These are phyloP conservation scores for Scenedesmus sp. DNA, from an alignment of 163 green algal genomes.

Conservation along the genomic window DNA sequence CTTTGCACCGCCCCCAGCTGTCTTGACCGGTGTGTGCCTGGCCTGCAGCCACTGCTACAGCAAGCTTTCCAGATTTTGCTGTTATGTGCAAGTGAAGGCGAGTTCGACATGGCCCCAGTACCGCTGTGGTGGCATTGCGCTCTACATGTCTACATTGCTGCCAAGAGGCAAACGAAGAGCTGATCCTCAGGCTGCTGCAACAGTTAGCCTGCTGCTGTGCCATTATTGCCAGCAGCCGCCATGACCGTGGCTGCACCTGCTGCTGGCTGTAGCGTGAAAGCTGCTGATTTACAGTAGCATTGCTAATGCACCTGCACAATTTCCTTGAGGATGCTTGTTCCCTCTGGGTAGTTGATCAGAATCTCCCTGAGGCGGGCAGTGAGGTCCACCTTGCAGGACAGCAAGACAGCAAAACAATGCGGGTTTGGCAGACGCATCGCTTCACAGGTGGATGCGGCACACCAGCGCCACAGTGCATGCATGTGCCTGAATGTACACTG, in stretches of 20 bases:
- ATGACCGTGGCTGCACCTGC: neutral
- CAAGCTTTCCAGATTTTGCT: neutral
- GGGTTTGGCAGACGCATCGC: no score
- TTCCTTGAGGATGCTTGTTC: conserved; percentile 80
- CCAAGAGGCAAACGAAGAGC: no score
- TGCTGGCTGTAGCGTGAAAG: neutral
- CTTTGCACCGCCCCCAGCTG: neutral
- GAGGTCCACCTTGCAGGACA: conserved; percentile 69
- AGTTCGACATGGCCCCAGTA: neutral
- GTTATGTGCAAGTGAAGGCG: neutral
- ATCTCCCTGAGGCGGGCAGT: conserved; percentile 82
- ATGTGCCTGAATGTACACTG: neutral
- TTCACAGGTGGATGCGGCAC: no score
- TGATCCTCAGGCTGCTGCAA: no score
- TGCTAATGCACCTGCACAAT: conserved; percentile 70
- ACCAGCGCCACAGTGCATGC: neutral
- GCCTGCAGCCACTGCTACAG: neutral
- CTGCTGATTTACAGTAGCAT: neutral
- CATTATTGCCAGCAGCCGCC: no score
- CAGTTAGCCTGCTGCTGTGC: no score
- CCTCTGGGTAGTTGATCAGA: conserved; percentile 82
- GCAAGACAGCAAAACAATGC: neutral
- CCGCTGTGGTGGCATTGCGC: no score
- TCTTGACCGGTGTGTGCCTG: no score
- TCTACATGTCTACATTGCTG: no score